These are phyloP conservation scores for Bauhinia variegata DNA, from an alignment of 306 rosid species.

Conservation along the genomic window DNA sequence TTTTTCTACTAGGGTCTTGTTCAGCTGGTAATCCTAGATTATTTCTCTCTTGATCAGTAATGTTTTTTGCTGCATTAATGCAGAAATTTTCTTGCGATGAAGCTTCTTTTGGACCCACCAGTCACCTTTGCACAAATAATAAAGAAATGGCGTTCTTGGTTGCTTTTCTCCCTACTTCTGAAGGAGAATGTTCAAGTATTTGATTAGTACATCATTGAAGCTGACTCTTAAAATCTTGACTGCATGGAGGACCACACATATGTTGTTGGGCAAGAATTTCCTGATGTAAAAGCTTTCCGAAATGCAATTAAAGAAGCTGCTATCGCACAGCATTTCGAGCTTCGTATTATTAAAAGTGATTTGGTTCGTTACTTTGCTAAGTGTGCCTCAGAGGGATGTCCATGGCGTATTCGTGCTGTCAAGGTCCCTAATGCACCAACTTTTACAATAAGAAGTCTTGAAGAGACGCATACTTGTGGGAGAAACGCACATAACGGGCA, in stretches of 20 bases:
- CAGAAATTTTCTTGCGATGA: slow-evolving; percentile 42
- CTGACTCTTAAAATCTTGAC: slow-evolving; percentile 30
- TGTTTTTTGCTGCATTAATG: slow-evolving; percentile 33
- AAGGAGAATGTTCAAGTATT: slow-evolving; percentile 38
- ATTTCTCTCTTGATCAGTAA: slow-evolving; percentile 16
- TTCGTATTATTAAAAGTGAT: slow-evolving; percentile 85
- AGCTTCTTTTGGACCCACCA: not conserved
- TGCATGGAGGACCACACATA: slow-evolving; percentile 72
- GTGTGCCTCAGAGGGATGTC: slow-evolving; percentile 89
- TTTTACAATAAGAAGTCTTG: slow-evolving; percentile 80
- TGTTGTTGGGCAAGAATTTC: slow-evolving; percentile 88
- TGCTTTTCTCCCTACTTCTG: too few relatives aligned
- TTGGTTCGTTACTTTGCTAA: slow-evolving; percentile 90
- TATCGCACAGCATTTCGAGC: slow-evolving; percentile 93
- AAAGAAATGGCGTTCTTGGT: too few relatives aligned
- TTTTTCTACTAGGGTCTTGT: slow-evolving; percentile 10
- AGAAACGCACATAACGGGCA: slow-evolving; percentile 84
- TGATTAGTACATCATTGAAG: slow-evolving; percentile 33
- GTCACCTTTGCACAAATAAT: slow-evolving; percentile 18
- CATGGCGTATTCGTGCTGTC: slow-evolving; percentile 95
- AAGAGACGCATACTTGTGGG: slow-evolving; percentile 89
- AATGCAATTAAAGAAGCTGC: slow-evolving; percentile 96
- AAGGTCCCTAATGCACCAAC: slow-evolving; percentile 80
- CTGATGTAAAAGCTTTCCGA: slow-evolving; percentile 87
- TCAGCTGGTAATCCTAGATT: slow-evolving; percentile 17